A percentile compares a stretch with the other conserved stretches of the same genome.
Conservation (phyloP, 495 filamentous ascomycete genomes). For the Neurospora cerealis region DNA sequence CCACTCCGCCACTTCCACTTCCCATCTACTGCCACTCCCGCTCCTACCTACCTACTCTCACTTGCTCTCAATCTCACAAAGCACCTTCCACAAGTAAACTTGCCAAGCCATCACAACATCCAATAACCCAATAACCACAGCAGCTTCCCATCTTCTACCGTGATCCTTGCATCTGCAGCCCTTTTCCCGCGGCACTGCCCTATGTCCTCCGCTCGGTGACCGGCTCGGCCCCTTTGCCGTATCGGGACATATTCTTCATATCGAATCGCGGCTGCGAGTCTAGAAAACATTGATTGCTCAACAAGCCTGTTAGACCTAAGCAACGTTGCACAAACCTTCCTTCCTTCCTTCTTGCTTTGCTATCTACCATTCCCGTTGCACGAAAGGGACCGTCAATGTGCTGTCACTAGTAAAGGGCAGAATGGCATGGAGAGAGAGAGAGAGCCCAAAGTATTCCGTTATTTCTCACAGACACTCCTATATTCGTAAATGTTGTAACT, state of each 20-base stretch:
- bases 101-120: not conserved
- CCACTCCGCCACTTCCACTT: too few species aligned
- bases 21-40: too few species aligned
- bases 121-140: not conserved
- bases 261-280: not conserved
- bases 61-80: not conserved
- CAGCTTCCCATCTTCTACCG: not conserved
- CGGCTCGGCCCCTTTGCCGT: not conserved
- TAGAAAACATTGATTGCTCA: not conserved
- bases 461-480: too few species aligned
- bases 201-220: not conserved
- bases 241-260: not conserved
- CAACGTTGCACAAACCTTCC: not conserved
- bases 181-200: not conserved
- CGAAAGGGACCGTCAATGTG: too few species aligned
- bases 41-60: too few species aligned
- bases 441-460: too few species aligned
- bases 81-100: not conserved
- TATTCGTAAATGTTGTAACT: too few species aligned
- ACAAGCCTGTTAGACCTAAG: not conserved
- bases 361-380: not conserved
- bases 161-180: not conserved
- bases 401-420: too few species aligned
- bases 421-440: too few species aligned
- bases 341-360: not conserved